Evolutionary conservation across 73 alveolate genomes (phyloP).

Genomic region (Uronychia setigera): DNA sequence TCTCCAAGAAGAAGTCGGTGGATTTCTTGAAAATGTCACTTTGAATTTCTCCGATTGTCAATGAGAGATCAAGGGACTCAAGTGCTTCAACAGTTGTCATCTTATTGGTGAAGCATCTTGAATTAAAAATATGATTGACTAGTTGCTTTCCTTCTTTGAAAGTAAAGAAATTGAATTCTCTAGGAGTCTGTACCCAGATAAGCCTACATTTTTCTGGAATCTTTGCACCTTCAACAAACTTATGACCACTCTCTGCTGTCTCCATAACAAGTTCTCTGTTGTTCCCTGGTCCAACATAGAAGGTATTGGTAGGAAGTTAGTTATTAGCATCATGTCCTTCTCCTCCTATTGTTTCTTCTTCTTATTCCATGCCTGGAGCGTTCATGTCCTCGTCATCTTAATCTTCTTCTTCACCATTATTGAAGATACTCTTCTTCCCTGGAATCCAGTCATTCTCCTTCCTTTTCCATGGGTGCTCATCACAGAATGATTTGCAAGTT

Average conservation of each 20-base stretch:
- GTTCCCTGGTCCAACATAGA: conserved; percentile 56
- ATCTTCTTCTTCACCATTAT: conserved; percentile 55
- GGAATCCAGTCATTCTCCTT: conserved; percentile 72
- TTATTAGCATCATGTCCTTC: background rate
- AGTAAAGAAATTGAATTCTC: conserved; percentile 53
- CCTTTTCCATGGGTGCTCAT: conserved; percentile 95
- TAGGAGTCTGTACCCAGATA: conserved; percentile 61
- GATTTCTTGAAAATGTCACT: background rate
- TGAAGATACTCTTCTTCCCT: conserved; percentile 67
- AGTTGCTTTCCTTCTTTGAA: conserved; percentile 59
- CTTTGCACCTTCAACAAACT: conserved; percentile 45
- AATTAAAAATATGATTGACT: conserved; percentile 79
- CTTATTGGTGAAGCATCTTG: conserved; percentile 63
- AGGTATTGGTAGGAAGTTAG: background rate
- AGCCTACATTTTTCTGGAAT: conserved; percentile 47
- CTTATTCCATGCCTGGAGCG: conserved; percentile 35
- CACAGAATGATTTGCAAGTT: conserved; percentile 79
- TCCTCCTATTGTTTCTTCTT: conserved; percentile 9
- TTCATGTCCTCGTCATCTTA: conserved; percentile 54
- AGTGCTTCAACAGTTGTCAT: conserved; percentile 59
- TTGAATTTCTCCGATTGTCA: conserved; percentile 41
- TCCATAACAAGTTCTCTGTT: conserved; percentile 45
- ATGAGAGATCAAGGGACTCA: conserved; percentile 42
- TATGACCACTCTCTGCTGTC: conserved; percentile 17
- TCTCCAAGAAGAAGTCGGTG: conserved; percentile 72